phyloP scores from a whole-genome alignment of 371 early-diverging fungal species.

The Rhizomucor miehei region DNA sequence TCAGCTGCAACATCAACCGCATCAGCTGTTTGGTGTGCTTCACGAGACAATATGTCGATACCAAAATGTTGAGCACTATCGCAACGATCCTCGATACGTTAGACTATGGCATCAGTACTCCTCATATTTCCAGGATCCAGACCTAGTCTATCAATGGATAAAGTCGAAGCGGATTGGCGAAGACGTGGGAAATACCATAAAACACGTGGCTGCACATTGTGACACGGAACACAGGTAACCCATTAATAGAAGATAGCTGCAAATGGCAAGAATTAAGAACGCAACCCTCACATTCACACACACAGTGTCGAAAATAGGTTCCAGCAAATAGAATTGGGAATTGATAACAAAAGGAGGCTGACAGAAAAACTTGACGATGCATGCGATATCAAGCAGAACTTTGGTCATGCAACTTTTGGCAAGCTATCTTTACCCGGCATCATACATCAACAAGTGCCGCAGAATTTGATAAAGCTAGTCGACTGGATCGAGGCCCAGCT shows the following conservation, averaged over 20 bases:
- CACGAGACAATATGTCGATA: constrained; percentile 9
- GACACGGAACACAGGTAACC: too few relatives aligned
- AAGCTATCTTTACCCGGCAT: constrained; percentile 4
- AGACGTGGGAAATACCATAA: constrained; percentile 11
- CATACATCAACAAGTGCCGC: background rate
- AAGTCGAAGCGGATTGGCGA: constrained; percentile 26
- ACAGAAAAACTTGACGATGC: background rate
- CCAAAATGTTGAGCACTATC: constrained; percentile 16
- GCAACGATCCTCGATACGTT: constrained; percentile 26
- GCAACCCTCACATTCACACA: background rate
- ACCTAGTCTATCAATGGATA: constrained; percentile 21
- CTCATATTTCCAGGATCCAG: constrained; percentile 16
- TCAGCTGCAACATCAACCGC: constrained; percentile 21
- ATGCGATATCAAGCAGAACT: background rate
- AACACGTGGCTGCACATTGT: too few relatives aligned
- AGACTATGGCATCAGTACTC: constrained; percentile 30
- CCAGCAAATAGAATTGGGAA: background rate
- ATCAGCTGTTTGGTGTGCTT: constrained; percentile 7
- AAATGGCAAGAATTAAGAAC: background rate
- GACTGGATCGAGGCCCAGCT: constrained; percentile 16
- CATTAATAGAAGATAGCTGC: too few relatives aligned
- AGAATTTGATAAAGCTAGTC: constrained; percentile 5
- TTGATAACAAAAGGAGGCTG: constrained; percentile 8
- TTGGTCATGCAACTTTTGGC: too few relatives aligned
- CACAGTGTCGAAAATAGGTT: background rate